Percentiles rank a stretch among this genome's conserved stretches.
phyloP scores from a whole-genome alignment of 1,284 basidiomycete genomes.

The Polyporus tsugae region DNA sequence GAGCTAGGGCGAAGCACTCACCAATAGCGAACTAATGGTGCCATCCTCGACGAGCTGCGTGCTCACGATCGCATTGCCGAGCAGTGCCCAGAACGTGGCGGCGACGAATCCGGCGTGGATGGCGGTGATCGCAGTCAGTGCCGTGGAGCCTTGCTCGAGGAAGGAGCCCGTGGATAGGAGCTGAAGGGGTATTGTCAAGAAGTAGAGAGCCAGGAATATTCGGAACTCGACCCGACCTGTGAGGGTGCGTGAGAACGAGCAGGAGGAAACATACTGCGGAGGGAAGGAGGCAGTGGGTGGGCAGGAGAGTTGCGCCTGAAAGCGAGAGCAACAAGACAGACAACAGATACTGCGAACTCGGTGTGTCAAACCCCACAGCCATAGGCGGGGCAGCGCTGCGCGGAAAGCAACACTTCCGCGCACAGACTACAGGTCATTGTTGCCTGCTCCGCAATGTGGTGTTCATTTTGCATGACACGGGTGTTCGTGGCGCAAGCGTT shows the following conservation, averaged over 20 bases:
- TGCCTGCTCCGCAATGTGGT: not conserved
- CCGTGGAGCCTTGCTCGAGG: conserved; percentile 75
- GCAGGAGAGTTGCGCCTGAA: not conserved
- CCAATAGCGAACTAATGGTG: conserved; percentile 72
- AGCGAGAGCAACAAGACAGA: not conserved
- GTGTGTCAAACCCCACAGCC: not conserved
- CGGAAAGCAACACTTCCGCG: not conserved
- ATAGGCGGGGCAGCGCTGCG: not conserved
- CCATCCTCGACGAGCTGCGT: conserved; percentile 89
- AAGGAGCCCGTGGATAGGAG: conserved; percentile 81
- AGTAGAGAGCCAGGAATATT: conserved; percentile 70
- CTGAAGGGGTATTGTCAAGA: conserved; percentile 78
- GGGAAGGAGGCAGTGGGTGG: not conserved
- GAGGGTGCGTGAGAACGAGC: conserved; percentile 10
- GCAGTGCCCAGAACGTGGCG: conserved; percentile 78
- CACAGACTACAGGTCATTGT: not conserved
- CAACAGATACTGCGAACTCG: conserved; percentile 1
- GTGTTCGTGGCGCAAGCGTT: not conserved
- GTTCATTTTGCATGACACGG: not conserved
- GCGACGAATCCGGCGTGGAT: conserved; percentile 78
- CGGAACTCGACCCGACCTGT: conserved; percentile 78
- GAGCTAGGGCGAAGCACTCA: conserved; percentile 47
- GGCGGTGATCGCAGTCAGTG: conserved; percentile 75
- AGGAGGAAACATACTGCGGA: not conserved
- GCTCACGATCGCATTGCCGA: conserved; percentile 82